Conservation (phyloP, 1,139 yeast genomes). For the Geotrichum klebahnii region DNA sequence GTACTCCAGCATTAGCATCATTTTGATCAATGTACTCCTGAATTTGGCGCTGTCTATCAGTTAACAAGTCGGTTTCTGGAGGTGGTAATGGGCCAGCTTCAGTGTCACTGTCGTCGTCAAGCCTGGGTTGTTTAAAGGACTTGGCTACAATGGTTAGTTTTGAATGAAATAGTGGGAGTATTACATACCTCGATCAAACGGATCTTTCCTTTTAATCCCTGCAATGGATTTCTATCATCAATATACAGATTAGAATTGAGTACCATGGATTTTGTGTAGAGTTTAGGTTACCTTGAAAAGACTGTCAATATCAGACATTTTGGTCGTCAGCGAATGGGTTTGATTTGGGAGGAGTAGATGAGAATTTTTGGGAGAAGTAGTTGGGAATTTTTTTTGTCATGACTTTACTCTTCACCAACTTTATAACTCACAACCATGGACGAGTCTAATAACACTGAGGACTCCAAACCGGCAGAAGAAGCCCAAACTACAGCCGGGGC, state of each 20-base stretch:
- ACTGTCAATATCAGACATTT: conserved; percentile 21
- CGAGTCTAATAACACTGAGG: too few relatives aligned
- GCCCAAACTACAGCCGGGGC: neutral
- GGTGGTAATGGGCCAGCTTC: neutral
- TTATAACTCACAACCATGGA: too few relatives aligned
- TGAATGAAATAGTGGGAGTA: too few relatives aligned
- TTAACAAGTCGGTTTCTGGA: neutral
- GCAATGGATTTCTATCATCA: neutral
- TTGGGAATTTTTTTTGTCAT: neutral
- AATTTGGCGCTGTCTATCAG: conserved; percentile 14
- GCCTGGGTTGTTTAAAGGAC: neutral
- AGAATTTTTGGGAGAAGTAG: neutral
- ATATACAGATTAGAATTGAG: neutral
- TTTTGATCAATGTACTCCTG: conserved; percentile 21
- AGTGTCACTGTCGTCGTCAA: neutral
- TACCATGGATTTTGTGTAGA: neutral
- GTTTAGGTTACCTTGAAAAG: conserved; percentile 25
- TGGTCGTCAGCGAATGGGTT: too few relatives aligned
- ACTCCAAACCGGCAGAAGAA: neutral
- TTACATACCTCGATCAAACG: neutral
- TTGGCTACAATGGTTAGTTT: too few relatives aligned
- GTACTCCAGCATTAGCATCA: conserved; percentile 10
- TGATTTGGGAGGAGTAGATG: neutral
- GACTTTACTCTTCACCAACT: too few relatives aligned
- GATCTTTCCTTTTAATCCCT: conserved; percentile 8